Percentiles rank a stretch among this genome's conserved stretches.
Conservation (phyloP, 2,329 filamentous ascomycete genomes). For the Phyllosticta citribraziliensis region DNA sequence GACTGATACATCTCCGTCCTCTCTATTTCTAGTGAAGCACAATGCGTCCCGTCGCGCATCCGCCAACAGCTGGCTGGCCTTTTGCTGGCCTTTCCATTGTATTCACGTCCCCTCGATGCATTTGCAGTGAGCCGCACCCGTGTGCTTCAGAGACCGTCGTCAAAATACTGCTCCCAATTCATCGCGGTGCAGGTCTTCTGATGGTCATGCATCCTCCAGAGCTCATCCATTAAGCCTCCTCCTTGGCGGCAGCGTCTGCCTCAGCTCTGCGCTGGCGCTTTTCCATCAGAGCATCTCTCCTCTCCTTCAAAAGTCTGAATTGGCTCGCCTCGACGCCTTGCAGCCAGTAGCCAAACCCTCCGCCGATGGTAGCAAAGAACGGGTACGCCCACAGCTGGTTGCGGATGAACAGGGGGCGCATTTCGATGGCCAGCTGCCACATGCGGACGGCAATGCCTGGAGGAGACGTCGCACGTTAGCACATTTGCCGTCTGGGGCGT, state of each 20-base stretch:
- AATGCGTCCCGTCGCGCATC: background rate
- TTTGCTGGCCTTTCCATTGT: background rate
- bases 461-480: conserved; percentile 15
- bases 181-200: background rate
- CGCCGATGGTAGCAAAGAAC: conserved; percentile 73
- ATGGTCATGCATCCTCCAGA: background rate
- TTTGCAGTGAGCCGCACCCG: background rate
- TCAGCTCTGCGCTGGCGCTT: conserved; percentile 70
- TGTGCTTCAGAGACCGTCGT: background rate
- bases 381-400: conserved; percentile 87
- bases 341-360: conserved; percentile 94
- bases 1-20: background rate
- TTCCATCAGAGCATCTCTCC: conserved; percentile 73
- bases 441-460: conserved; percentile 81
- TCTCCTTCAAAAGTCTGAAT: conserved; percentile 62
- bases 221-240: background rate
- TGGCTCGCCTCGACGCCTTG: conserved; percentile 82
- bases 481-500: background rate
- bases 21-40: background rate
- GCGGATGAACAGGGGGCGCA: conserved; percentile 85
- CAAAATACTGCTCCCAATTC: background rate
- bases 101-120: background rate
- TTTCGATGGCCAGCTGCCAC: conserved; percentile 97
- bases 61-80: background rate
- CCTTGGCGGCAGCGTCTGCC: background rate